Evolutionary conservation across 176 grass and related monocot genomes (phyloP).

Genomic region (Carex kokanica): DNA sequence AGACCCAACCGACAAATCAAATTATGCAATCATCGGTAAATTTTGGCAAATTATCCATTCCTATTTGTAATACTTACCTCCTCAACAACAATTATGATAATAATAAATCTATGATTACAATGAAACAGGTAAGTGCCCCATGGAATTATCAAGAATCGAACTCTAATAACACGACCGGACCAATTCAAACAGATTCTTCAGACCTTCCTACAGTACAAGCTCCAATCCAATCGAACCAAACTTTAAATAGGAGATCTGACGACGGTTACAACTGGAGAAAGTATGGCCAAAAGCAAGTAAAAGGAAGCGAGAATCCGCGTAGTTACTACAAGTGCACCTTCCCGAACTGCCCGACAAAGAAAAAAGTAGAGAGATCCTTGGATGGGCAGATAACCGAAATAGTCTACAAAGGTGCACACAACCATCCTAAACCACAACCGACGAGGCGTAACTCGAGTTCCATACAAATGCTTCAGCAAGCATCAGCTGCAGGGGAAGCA

Average conservation of each 20-base stretch:
- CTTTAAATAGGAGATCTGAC: conserved; percentile 46
- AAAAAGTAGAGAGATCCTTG: conserved; percentile 85
- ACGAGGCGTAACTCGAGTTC: conserved; percentile 46
- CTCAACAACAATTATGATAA: not conserved
- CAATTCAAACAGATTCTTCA: conserved; percentile 40
- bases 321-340: conserved; percentile 99
- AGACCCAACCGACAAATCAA: conserved; percentile 39
- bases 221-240: conserved; percentile 20
- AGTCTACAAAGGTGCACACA: conserved; percentile 93
- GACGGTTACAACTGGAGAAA: conserved; percentile 98
- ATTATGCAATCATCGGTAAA: conserved; percentile 18
- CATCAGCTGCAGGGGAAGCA: conserved; percentile 31
- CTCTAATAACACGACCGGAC: conserved; percentile 21
- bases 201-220: conserved; percentile 13
- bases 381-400: conserved; percentile 98
- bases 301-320: conserved; percentile 92
- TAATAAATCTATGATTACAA: conserved; percentile 3
- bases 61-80: not conserved
- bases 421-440: conserved; percentile 68
- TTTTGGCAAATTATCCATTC: not conserved
- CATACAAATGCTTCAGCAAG: conserved; percentile 33
- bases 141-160: conserved; percentile 38
- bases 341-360: conserved; percentile 88
- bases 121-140: conserved; percentile 15
- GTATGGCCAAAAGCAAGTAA: conserved; percentile 98